Evolutionary conservation across 2,329 filamentous ascomycete genomes (phyloP).

Genomic region (Nemania diffusa): DNA sequence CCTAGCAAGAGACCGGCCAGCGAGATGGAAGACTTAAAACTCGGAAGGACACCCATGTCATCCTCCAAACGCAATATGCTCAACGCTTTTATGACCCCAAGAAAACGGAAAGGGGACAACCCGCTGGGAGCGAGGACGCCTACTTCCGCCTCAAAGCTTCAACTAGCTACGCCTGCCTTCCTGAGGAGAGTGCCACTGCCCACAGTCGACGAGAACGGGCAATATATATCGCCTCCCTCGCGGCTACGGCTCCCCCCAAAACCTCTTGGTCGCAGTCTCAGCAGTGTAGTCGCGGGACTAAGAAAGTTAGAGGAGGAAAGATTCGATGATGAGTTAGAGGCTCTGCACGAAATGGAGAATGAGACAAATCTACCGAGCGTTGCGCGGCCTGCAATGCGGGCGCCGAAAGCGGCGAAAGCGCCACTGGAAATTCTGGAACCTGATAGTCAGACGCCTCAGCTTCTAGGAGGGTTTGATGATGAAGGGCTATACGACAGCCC

Average conservation of each 20-base stretch:
- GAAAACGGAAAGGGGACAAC: conserved; percentile 60
- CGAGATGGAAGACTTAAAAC: conserved; percentile 48
- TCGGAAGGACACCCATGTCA: conserved; percentile 63
- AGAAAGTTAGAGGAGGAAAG: conserved; percentile 75
- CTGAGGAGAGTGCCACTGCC: conserved; percentile 65
- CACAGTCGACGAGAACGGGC: conserved; percentile 65
- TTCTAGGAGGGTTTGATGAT: conserved; percentile 72
- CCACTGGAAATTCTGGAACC: conserved; percentile 50
- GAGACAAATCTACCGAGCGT: conserved; percentile 47
- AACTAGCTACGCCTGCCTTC: conserved; percentile 78
- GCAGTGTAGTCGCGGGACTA: conserved; percentile 77
- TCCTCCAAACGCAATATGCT: conserved; percentile 70
- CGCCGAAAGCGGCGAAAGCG: conserved; percentile 21
- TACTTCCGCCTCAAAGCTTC: conserved; percentile 63
- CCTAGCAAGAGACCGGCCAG: conserved; percentile 56
- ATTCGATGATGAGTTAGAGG: conserved; percentile 78
- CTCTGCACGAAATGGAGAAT: conserved; percentile 75
- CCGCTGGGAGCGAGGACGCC: conserved; percentile 56
- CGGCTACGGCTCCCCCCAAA: conserved; percentile 67
- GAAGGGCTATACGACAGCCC: conserved; percentile 67
- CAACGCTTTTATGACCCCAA: conserved; percentile 73
- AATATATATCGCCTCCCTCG: conserved; percentile 59
- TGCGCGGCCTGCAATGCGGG: conserved; percentile 36
- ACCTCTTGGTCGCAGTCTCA: conserved; percentile 75
- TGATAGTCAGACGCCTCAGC: conserved; percentile 57